phyloP scores from a whole-genome alignment of 1,284 basidiomycete species.

The Leccinum subatratum region DNA sequence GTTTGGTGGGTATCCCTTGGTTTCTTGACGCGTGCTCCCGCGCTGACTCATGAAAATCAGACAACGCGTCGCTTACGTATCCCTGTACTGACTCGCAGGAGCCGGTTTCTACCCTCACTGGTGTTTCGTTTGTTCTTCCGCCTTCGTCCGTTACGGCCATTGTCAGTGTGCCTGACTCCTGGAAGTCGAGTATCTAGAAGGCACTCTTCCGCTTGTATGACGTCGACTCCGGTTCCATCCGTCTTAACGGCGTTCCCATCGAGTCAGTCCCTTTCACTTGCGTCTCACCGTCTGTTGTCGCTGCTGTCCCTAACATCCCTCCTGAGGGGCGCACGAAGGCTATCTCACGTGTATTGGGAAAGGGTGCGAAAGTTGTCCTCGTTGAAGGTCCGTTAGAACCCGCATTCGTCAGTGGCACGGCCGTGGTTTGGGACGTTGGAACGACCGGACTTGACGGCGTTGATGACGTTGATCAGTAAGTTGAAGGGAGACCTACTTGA shows the following conservation, averaged over 20 bases:
- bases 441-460: conserved; percentile 45
- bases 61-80: conserved; percentile 80
- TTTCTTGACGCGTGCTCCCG: background rate
- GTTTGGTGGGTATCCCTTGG: conserved; percentile 56
- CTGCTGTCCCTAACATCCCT: conserved; percentile 76
- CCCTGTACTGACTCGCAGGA: conserved; percentile 67
- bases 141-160: conserved; percentile 78
- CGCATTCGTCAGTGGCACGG: conserved; percentile 61
- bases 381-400: conserved; percentile 78
- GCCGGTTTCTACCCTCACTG: conserved; percentile 58
- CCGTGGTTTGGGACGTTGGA: conserved; percentile 75
- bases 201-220: conserved; percentile 90
- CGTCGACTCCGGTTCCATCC: conserved; percentile 65
- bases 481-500: conserved; percentile 14
- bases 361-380: conserved; percentile 79
- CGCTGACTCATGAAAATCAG: conserved; percentile 35
- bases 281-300: conserved; percentile 73
- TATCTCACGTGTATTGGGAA: conserved; percentile 80
- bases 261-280: conserved; percentile 80
- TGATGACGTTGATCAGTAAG: conserved; percentile 51
- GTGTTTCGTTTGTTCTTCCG: conserved; percentile 80
- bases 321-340: conserved; percentile 86
- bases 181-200: conserved; percentile 79
- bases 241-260: conserved; percentile 82
- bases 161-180: conserved; percentile 75